phyloP scores from a whole-genome alignment of 1,284 basidiomycete species.

The Marasmius oreades region DNA sequence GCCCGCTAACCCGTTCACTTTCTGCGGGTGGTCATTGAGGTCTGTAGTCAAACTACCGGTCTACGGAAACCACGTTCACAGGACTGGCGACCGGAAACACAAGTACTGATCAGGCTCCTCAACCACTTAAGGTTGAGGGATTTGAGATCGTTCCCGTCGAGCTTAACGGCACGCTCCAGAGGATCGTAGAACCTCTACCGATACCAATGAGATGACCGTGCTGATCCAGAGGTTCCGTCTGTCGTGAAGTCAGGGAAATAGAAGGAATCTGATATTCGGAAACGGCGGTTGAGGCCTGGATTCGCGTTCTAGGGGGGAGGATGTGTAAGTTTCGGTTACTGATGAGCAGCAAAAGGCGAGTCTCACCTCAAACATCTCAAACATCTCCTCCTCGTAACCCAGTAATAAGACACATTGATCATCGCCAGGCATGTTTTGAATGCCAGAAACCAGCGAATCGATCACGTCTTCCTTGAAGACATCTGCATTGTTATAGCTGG shows the following conservation, averaged over 20 bases:
- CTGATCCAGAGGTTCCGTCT: no score
- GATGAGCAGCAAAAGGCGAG: not conserved
- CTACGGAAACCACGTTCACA: no score
- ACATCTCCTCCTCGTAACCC: slow-evolving; percentile 62
- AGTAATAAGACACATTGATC: slow-evolving; percentile 64
- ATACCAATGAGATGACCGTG: no score
- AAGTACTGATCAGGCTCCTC: no score
- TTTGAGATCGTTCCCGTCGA: no score
- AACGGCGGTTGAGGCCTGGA: slow-evolving; percentile 57
- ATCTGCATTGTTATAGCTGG: slow-evolving; percentile 33
- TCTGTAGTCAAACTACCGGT: no score
- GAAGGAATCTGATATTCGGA: slow-evolving; percentile 64
- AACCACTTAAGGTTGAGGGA: no score
- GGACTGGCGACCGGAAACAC: no score
- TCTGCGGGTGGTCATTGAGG: no score
- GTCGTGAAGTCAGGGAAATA: slow-evolving; percentile 59
- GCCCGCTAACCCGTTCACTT: no score
- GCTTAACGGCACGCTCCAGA: no score
- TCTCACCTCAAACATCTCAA: slow-evolving; percentile 66
- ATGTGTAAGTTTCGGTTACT: not conserved
- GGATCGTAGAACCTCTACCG: no score
- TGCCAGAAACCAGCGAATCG: slow-evolving; percentile 68
- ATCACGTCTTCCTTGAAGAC: slow-evolving; percentile 63
- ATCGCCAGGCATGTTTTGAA: slow-evolving; percentile 63
- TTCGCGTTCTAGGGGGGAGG: slow-evolving; percentile 53